Conservation (phyloP, 2,329 filamentous ascomycete species). For the Cryphonectria radicalis region DNA sequence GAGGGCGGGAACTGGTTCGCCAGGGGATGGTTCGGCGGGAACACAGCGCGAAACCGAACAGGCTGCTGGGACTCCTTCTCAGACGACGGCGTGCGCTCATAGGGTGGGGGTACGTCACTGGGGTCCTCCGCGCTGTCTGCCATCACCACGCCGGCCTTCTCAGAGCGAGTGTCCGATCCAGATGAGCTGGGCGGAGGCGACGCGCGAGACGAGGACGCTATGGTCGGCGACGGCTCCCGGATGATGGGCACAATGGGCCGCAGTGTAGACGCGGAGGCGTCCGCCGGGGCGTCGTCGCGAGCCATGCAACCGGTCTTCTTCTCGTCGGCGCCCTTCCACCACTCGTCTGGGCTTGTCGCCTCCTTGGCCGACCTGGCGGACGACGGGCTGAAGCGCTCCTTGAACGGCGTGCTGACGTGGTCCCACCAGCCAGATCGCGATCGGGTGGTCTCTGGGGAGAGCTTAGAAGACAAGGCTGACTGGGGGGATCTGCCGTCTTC, state of each 20-base stretch:
- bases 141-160: constrained; percentile 47
- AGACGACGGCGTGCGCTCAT: constrained; percentile 51
- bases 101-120: constrained; percentile 57
- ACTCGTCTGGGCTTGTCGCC: constrained; percentile 39
- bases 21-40: constrained; percentile 58
- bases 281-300: constrained; percentile 29
- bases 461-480: constrained; percentile 44
- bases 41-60: constrained; percentile 60
- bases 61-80: constrained; percentile 43
- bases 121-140: constrained; percentile 42
- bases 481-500: constrained; percentile 59
- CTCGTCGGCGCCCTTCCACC: constrained; percentile 43
- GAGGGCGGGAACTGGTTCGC: constrained; percentile 57
- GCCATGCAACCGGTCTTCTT: constrained; percentile 30
- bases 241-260: constrained; percentile 31
- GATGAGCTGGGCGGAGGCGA: constrained; percentile 27
- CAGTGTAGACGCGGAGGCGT: constrained; percentile 28
- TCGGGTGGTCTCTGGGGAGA: constrained; percentile 53
- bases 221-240: constrained; percentile 31
- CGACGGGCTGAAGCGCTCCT: constrained; percentile 48
- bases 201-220: constrained; percentile 38
- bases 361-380: constrained; percentile 35
- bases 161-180: constrained; percentile 36
- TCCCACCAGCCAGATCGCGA: constrained; percentile 79
- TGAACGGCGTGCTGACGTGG: constrained; percentile 72